These are phyloP conservation scores for Dryas octopetala DNA, from an alignment of 306 rosid genomes.

Conservation along the genomic window DNA sequence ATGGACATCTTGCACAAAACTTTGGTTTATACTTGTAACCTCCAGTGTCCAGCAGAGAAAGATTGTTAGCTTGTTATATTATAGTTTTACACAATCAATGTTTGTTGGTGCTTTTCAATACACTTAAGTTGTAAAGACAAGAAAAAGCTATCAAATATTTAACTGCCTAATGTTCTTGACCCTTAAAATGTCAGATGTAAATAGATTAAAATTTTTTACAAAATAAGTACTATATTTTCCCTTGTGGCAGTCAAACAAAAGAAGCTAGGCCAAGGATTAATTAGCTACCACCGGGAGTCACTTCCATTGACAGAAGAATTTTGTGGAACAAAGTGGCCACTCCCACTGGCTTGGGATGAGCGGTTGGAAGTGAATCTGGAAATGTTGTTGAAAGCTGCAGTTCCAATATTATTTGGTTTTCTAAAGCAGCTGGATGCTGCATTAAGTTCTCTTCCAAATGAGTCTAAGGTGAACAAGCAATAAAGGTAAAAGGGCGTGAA, in stretches of 20 bases:
- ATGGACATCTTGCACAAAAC: no score
- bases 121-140: no score
- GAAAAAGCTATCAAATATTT: no score
- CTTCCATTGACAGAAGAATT: background rate
- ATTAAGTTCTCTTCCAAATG: background rate
- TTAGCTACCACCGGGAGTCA: background rate
- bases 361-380: background rate
- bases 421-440: conserved; percentile 13
- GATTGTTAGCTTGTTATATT: no score
- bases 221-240: background rate
- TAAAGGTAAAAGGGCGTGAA: background rate
- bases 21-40: no score
- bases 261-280: no score
- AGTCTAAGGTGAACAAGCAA: background rate
- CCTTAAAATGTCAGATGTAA: no score
- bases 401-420: background rate
- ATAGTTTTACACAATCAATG: no score
- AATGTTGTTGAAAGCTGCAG: background rate
- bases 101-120: no score
- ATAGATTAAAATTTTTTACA: background rate
- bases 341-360: background rate
- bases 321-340: background rate
- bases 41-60: no score
- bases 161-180: no score
- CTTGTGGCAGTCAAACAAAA: background rate